Base-by-base conservation (phyloP, 176 grass and related monocot genomes). In the Bromus sterilis region DNA sequence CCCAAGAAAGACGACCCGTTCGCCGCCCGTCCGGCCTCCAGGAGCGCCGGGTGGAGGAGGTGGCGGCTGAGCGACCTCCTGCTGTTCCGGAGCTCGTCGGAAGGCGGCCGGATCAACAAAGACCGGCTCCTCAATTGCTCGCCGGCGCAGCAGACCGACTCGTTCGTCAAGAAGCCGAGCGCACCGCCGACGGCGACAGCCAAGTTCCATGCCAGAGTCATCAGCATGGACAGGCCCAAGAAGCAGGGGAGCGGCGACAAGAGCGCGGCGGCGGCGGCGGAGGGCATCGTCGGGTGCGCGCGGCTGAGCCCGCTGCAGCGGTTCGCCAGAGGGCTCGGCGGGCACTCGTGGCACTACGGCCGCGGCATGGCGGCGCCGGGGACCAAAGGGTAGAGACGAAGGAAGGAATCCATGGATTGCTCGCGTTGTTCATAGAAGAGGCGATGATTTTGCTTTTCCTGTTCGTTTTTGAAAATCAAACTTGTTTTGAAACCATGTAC, bases 11-110 rank as follows among this genome's bases (percentile, higher is more conserved):
- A 37, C 56, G 48, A 81, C 24, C 12, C 23, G 8, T 42, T 66
- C 11, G 0, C 77, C 16, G 0, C 44, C 21, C 40, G 77, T 24
- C 56, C 81, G 11, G 57, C 61, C 9, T 77, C 89, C 6, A 88
- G 67, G 73, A 87, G 71, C 55, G 73, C 73, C 36, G 66, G 80
- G 32, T 93, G 95, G 88, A 87, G 89, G 65, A 88, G 60, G 41
- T 93, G 88, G 97, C 79, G 93, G 41, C 82, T 99, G 61, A 89
- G 85, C 41, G 97, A 94, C 49, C 57, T 99, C 62, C 89, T 99
- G 33, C 77, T 96, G 56, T 99, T 99, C 82, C 84, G 93, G 72
- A 99, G 91, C 76, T 92, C 89, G 18, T 93, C 93, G 2, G 93
- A 93, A 51, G 82, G 46, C 21, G 53, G 84, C 41, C 90, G 83